Conservation (phyloP, 2,329 filamentous ascomycete genomes). For the Pseudomassariella vexata region DNA sequence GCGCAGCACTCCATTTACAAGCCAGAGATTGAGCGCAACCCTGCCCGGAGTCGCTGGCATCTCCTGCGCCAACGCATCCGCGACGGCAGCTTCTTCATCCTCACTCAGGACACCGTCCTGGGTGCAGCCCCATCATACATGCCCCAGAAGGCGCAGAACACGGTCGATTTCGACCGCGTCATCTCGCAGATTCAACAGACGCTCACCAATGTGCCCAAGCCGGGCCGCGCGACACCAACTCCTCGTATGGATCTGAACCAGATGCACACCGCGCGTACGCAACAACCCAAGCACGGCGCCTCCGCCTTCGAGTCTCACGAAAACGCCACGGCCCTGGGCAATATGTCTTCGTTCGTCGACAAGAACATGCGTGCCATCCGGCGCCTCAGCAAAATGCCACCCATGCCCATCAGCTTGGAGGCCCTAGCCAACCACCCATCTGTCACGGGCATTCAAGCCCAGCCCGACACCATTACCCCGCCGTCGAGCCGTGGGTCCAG, state of each 20-base stretch:
- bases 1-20: slow-evolving; percentile 43
- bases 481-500: slow-evolving; percentile 27
- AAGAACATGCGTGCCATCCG: slow-evolving; percentile 36
- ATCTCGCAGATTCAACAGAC: slow-evolving; percentile 35
- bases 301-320: slow-evolving; percentile 35
- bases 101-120: slow-evolving; percentile 31
- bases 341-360: slow-evolving; percentile 39
- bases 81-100: slow-evolving; percentile 46
- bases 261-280: slow-evolving; percentile 31
- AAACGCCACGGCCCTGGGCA: slow-evolving; percentile 33
- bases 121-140: slow-evolving; percentile 16
- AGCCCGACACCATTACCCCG: slow-evolving; percentile 19
- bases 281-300: slow-evolving; percentile 24
- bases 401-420: slow-evolving; percentile 24
- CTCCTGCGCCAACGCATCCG: slow-evolving; percentile 40
- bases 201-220: slow-evolving; percentile 14
- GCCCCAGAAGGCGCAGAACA: slow-evolving; percentile 21
- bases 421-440: slow-evolving; percentile 16
- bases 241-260: slow-evolving; percentile 29
- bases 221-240: slow-evolving; percentile 16
- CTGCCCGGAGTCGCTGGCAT: slow-evolving; percentile 46
- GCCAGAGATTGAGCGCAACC: slow-evolving; percentile 46
- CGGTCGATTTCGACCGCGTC: slow-evolving; percentile 38
- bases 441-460: slow-evolving; percentile 7
- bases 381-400: slow-evolving; percentile 33